Conservation (phyloP, 345 rosid species). For the Citrus sp. region DNA sequence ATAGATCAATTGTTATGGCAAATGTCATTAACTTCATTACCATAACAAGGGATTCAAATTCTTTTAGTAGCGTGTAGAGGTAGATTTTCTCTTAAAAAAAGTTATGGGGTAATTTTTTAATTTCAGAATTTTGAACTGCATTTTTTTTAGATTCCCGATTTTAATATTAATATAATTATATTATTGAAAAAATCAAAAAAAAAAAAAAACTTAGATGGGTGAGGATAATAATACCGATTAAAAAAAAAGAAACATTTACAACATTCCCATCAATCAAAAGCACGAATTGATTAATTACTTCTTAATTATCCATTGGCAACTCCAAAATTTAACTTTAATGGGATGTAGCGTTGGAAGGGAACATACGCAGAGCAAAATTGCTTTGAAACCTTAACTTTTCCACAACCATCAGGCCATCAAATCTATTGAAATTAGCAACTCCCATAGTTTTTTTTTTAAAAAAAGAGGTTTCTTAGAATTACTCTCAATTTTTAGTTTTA, state of each 20-base stretch:
- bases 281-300: not conserved
- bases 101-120: no score
- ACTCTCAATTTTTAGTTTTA: not conserved
- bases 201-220: not conserved
- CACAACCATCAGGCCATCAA: not conserved
- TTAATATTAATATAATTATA: no score
- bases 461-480: not conserved
- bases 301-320: not conserved
- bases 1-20: no score
- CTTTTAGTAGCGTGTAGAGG: no score
- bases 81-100: no score
- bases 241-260: slow-evolving; percentile 1
- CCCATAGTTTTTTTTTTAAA: not conserved
- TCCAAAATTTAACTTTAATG: slow-evolving; percentile 11
- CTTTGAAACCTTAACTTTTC: slow-evolving; percentile 19
- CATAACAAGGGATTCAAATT: no score
- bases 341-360: slow-evolving; percentile 29
- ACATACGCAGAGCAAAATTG: slow-evolving; percentile 22
- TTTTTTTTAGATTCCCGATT: no score
- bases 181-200: no score
- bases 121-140: no score
- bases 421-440: not conserved
- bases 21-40: no score
- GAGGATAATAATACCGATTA: not conserved
- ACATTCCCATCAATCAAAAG: slow-evolving; percentile 28